Evolutionary conservation across 2,329 filamentous ascomycete genomes (phyloP), one percentile per base, ranked within the genome.

Genomic region (Fusarium sp.): DNA sequence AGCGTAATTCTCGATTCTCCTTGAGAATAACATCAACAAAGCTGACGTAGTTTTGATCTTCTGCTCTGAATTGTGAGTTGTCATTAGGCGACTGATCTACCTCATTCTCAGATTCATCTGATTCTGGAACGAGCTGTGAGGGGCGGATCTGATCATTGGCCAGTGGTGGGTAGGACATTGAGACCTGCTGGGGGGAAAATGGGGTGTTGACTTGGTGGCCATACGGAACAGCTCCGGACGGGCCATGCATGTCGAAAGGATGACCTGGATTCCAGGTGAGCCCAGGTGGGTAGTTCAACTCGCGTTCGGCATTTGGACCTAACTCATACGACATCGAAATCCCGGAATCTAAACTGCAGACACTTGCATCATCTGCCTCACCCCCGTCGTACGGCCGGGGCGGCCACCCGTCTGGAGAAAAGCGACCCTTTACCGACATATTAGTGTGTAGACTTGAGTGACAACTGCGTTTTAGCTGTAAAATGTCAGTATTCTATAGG

Each of bases 1-100:
- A 15, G 30, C 18, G 30, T 11, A 52, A 12, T 15, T 20, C 18
- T 8, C 14, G 45, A 20, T 6, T 9, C 22, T 48, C 14, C 5
- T 36, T 52, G 17, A 52, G 32, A 2, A 18, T 4, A 14, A 5
- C 4, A 14, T 34, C 6, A 24, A 0, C 0, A 20, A 14, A 0
- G 9, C 11, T 8, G 12, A 11, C 3, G n/a, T 26, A 34, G n/a
- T 17, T 26, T 22, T 34, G 10, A n/a, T 24, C n/a, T 17, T 36
- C 32, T 20, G 13, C 8, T 36, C 20, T 52, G 32, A 36, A 9
- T 9, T 52, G 30, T 20, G n/a, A 18, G 17, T 36, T 2, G 18
- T 36, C 50, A 34, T 52, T 22, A 8, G 28, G 22, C n/a, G 12
- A 20, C 30, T 20, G 30, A 20, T 20, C 30, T 34, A 8, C 6